Conservation (phyloP, 768 basidiomycete species). For the Bullera alba region DNA sequence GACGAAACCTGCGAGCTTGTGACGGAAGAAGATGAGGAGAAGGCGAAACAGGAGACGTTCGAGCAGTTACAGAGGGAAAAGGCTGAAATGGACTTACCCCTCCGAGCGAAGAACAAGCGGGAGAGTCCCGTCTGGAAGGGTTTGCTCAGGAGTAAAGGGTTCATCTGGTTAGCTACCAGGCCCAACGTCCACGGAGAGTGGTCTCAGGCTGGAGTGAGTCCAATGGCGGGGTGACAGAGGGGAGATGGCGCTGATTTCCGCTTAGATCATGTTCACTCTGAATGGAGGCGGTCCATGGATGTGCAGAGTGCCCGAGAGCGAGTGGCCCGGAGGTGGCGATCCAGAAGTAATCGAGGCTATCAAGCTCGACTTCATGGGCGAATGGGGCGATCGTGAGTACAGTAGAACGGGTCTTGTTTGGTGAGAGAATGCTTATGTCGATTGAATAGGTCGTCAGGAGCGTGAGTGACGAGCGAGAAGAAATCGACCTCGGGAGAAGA, state of each 20-base stretch:
- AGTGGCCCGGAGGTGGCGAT: constrained; percentile 37
- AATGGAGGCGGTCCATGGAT: constrained; percentile 40
- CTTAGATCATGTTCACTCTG: constrained; percentile 39
- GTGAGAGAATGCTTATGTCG: neutral
- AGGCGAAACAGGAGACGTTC: neutral
- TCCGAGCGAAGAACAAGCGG: constrained; percentile 31
- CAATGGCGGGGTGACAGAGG: neutral
- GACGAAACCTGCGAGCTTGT: constrained; percentile 13
- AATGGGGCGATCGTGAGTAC: constrained; percentile 44
- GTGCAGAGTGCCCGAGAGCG: constrained; percentile 24
- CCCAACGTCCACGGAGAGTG: constrained; percentile 41
- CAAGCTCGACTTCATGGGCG: constrained; percentile 39
- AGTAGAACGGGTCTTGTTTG: neutral
- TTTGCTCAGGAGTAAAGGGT: constrained; percentile 43
- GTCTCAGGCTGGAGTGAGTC: constrained; percentile 39
- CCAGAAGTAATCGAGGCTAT: constrained; percentile 30
- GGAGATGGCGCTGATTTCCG: too few species aligned
- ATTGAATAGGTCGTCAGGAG: constrained; percentile 11
- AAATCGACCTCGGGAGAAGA: too few species aligned
- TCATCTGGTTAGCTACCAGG: constrained; percentile 45
- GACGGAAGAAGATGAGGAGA: constrained; percentile 12
- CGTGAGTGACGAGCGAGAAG: constrained; percentile 29
- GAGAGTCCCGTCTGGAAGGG: constrained; percentile 33
- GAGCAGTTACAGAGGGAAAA: constrained; percentile 17
- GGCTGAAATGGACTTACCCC: constrained; percentile 37